These are phyloP conservation scores for Cudoniella acicularis DNA, from an alignment of 495 filamentous ascomycete species.

Conservation along the genomic window DNA sequence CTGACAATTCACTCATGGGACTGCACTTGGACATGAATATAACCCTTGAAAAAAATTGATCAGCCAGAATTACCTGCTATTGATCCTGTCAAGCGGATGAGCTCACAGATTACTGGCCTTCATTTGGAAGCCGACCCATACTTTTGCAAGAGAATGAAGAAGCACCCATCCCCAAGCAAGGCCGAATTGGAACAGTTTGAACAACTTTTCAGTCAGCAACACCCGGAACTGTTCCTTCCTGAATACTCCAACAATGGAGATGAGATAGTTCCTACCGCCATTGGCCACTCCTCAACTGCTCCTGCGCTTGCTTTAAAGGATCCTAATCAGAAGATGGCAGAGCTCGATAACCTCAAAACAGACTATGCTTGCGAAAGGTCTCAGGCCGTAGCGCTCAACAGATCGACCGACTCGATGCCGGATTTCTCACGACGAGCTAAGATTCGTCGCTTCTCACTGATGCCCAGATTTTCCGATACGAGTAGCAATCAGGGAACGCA, in stretches of 20 bases:
- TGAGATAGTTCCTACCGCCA: neutral
- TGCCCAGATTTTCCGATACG: neutral
- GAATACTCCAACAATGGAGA: neutral
- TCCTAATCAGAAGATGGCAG: slow-evolving; percentile 3
- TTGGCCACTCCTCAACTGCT: neutral
- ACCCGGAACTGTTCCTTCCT: neutral
- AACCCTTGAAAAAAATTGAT: slow-evolving; percentile 12
- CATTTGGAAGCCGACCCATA: neutral
- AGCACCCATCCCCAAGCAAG: slow-evolving; percentile 15
- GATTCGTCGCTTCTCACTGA: neutral
- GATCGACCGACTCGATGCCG: neutral
- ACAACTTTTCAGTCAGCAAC: neutral
- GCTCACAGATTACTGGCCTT: neutral
- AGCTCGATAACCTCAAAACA: neutral
- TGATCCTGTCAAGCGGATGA: slow-evolving; percentile 17
- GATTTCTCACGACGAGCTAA: neutral
- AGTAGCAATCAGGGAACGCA: slow-evolving; percentile 1
- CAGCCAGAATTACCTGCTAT: slow-evolving; percentile 10
- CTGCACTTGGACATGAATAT: slow-evolving; percentile 1
- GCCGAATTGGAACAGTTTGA: slow-evolving; percentile 4
- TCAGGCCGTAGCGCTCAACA: neutral
- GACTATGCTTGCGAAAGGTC: neutral
- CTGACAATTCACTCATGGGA: slow-evolving; percentile 3
- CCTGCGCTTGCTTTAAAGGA: neutral
- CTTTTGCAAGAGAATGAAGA: slow-evolving; percentile 10